Percentiles rank a stretch among this genome's conserved stretches.
phyloP scores from a whole-genome alignment of 257 asterid species.

The Fraxinus pennsylvanica region DNA sequence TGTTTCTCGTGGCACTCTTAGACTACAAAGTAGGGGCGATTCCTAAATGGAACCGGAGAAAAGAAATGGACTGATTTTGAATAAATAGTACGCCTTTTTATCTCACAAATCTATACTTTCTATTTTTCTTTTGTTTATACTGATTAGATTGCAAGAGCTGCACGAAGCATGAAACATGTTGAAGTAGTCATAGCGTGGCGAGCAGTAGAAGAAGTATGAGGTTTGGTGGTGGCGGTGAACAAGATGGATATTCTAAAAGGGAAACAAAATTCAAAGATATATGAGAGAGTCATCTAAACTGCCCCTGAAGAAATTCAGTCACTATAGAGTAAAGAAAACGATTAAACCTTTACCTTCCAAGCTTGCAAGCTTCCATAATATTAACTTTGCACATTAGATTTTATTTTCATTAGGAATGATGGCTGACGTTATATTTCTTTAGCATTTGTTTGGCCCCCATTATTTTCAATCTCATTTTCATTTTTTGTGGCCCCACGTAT shows the following conservation, averaged over 20 bases:
- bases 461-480: too few relatives aligned
- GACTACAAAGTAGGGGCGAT: not conserved
- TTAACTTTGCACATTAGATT: not conserved
- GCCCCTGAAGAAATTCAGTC: conserved; percentile 91
- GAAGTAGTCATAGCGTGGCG: conserved; percentile 97
- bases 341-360: not conserved
- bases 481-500: too few relatives aligned
- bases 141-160: conserved; percentile 62
- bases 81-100: not conserved
- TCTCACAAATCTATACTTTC: not conserved
- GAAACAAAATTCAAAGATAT: conserved; percentile 49
- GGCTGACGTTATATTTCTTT: not conserved
- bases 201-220: conserved; percentile 93
- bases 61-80: not conserved
- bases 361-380: not conserved
- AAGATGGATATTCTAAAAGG: conserved; percentile 85
- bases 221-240: conserved; percentile 84
- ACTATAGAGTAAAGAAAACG: not conserved
- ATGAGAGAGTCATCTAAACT: conserved; percentile 56
- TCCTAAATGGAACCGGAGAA: not conserved
- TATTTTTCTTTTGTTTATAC: conserved; percentile 18
- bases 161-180: conserved; percentile 87
- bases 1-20: too few relatives aligned
- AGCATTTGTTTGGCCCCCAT: not conserved
- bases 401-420: not conserved